These are phyloP conservation scores for Ehretia macrophylla DNA, from an alignment of 257 asterid genomes.

Conservation along the genomic window DNA sequence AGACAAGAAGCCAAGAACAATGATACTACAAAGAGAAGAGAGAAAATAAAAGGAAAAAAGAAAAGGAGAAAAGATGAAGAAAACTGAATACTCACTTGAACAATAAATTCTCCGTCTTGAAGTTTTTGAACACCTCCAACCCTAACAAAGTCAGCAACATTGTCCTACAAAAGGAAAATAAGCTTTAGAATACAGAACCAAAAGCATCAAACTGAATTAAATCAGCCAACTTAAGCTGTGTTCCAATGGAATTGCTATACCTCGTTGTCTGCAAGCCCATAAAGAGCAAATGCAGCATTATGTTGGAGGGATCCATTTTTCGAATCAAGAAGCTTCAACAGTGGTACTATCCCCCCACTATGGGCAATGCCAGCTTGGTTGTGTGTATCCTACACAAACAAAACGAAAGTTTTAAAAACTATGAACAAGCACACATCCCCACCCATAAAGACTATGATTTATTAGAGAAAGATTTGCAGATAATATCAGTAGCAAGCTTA, in stretches of 20 bases:
- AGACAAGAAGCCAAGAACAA: not conserved
- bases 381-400: conserved; percentile 66
- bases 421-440: not conserved
- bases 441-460: too few species aligned
- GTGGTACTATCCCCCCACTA: conserved; percentile 77
- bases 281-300: conserved; percentile 98
- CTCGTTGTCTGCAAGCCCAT: conserved; percentile 99
- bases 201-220: conserved; percentile 2
- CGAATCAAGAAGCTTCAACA: conserved; percentile 87
- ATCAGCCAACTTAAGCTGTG: conserved; percentile 1
- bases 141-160: conserved; percentile 84
- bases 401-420: not conserved
- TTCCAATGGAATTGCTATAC: conserved; percentile 26
- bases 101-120: conserved; percentile 96
- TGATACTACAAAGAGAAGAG: not conserved
- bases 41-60: not conserved
- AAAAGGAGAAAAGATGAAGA: not conserved
- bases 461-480: too few species aligned
- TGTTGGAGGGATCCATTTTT: conserved; percentile 96
- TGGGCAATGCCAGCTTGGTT: conserved; percentile 99
- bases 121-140: conserved; percentile 97
- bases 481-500: too few species aligned
- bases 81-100: conserved; percentile 52
- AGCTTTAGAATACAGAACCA: conserved; percentile 2
- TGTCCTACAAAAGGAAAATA: conserved; percentile 52